Evolutionary conservation across 768 basidiomycete species (phyloP).

Genomic region (Tremella yokohamensis): DNA sequence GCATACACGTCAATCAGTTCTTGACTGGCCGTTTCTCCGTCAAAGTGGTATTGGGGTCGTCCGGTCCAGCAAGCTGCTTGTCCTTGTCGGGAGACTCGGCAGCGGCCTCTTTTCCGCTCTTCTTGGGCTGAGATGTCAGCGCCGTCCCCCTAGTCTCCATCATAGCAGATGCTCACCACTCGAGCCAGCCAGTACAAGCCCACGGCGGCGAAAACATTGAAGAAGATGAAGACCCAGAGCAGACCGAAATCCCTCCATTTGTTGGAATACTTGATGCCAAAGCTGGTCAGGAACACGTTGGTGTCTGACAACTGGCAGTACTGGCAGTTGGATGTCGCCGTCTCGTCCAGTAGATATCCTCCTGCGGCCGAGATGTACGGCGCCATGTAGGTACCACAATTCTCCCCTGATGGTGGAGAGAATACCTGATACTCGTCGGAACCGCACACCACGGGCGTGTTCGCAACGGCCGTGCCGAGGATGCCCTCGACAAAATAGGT

Average conservation of each 20-base stretch:
- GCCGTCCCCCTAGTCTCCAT: too few relatives aligned
- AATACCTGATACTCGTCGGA: slow-evolving; percentile 30
- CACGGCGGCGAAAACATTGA: slow-evolving; percentile 41
- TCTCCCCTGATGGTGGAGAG: slow-evolving; percentile 68
- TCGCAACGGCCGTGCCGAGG: slow-evolving; percentile 73
- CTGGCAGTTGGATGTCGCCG: slow-evolving; percentile 62
- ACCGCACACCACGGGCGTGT: slow-evolving; percentile 59
- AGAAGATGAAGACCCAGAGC: slow-evolving; percentile 52
- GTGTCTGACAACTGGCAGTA: slow-evolving; percentile 59
- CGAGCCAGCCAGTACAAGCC: slow-evolving; percentile 40
- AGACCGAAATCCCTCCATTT: slow-evolving; percentile 39
- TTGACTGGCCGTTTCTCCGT: too few relatives aligned
- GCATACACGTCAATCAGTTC: too few relatives aligned
- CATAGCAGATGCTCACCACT: slow-evolving; percentile 23
- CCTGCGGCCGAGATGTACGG: slow-evolving; percentile 64
- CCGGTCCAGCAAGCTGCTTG: too few relatives aligned
- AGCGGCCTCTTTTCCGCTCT: too few relatives aligned
- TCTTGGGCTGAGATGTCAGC: too few relatives aligned
- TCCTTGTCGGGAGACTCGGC: too few relatives aligned
- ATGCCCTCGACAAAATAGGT: slow-evolving; percentile 52
- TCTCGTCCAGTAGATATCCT: slow-evolving; percentile 74
- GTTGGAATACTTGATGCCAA: slow-evolving; percentile 26
- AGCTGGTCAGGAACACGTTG: slow-evolving; percentile 25
- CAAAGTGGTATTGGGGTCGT: too few relatives aligned
- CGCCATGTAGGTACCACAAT: slow-evolving; percentile 67